Base-by-base conservation (phyloP, 2,329 filamentous ascomycete genomes). In the Paraconiothyrium brasiliense region DNA sequence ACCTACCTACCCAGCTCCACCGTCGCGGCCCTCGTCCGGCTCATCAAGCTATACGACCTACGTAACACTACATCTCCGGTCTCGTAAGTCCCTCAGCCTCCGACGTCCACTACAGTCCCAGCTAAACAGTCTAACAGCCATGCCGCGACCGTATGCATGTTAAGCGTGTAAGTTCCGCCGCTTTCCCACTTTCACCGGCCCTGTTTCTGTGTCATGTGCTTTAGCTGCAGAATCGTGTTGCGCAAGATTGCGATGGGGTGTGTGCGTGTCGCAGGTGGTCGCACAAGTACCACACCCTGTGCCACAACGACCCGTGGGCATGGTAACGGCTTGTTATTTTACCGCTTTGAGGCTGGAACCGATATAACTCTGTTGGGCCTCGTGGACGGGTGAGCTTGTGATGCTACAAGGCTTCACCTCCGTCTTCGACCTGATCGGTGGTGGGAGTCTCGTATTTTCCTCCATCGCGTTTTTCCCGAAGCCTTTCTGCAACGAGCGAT, bases 1-100 rank as follows among this genome's bases (percentile, higher is more conserved):
- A 48, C 32, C 57, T 47, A 30, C 77, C 5, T 80, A 77, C 13
- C 37, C 30, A 65, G 64, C 32, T 78, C 79, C 6, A 81, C 78
- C 49, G 74, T 72, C 2, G 76, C 78, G 34, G 76, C 80, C 7
- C 78, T 81, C 30, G 67, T 79, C 20, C 81, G 81, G 59, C 58
- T 62, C 24, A 37, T 58, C 41, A 55, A 62, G 57, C 56, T 66
- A 32, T 61, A 62, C 54, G 46, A 60, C 39, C 32, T 67, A 58
- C 61, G 54, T 54, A 43, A 49, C 44, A 8, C 39, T 41, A 35
- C 61, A 30, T 46, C 54, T 37, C 34, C 51, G 24, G 30, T 60
- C 49, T 46, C 55, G 61, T 60, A 61, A 58, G 59, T 8, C 34
- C 20, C 34, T 55, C 34, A n/a, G 11, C 49, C 37, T 59, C 49